Evolutionary conservation across 129 eudicot species (phyloP), one percentile per base, ranked within the genome.

Genomic region (Rutidosis leptorrhynchoides): DNA sequence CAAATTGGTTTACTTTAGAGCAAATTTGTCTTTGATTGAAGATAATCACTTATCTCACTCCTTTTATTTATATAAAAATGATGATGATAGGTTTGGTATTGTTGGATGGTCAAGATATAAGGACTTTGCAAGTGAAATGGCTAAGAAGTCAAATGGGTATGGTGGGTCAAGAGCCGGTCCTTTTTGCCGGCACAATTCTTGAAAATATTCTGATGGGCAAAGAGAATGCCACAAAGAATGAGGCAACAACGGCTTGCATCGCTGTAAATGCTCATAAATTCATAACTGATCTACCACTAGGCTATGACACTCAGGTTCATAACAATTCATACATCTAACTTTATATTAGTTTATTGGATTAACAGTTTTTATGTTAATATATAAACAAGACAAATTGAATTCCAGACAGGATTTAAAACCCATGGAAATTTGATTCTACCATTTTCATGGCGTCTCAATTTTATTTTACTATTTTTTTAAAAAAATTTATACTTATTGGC

Each of bases 141-240:
- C 83, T 89, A 43, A 83, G 96, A 78, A 79, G 81, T 63, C 94
- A 89, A 71, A 85, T 89, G 63, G 96, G 90, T 12, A 89, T 85
- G 96, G 94, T 89, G 79, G 96, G 94, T 65, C 96, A 89, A 74
- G 96, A 89, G 72, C 96, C 94, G 2, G 87, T 73, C 40, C 87
- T 89, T 9, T 89, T 89, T 56, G 89, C 82, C 6, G 70, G 83
- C 63, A 76, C 90, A 12, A 89, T 89, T 43, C 80, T 89, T 3
- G 94, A 89, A 79, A 89, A 89, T 72, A 81, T 89, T 26, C 58
- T 85, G 69, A 85, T 89, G 87, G 94, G 96, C 21, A 89, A 84
- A 55, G 96, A 89, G 63, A 81, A 85, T 56, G 96, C 90, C 62
- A 89, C 85, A 43, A 83, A 77, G 77, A 83, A 85, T 72, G 94